A percentile compares a stretch with the other conserved stretches of the same genome.
These are phyloP conservation scores for Candida maltosa DNA, from an alignment of 805 yeast species.

Conservation along the genomic window DNA sequence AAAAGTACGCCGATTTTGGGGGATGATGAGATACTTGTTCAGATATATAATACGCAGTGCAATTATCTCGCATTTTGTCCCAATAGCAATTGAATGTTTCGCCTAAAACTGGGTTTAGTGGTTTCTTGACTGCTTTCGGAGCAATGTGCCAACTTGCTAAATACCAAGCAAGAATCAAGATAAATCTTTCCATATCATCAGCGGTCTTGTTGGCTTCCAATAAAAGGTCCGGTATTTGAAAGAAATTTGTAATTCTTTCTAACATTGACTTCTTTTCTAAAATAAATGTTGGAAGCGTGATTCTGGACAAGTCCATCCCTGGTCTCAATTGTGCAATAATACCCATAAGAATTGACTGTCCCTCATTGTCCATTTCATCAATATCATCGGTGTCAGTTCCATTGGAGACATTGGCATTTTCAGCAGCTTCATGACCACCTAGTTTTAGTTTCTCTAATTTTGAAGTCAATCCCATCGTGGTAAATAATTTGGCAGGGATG, in stretches of 20 bases:
- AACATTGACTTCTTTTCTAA: conserved; percentile 94
- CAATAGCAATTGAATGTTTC: conserved; percentile 90
- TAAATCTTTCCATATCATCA: conserved; percentile 67
- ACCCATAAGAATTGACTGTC: conserved; percentile 80
- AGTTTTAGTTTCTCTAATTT: conserved; percentile 20
- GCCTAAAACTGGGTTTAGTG: conserved; percentile 91
- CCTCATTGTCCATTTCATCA: conserved; percentile 89
- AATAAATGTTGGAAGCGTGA: conserved; percentile 93
- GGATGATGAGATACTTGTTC: conserved; percentile 99
- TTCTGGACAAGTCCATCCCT: conserved; percentile 84
- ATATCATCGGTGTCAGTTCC: conserved; percentile 56
- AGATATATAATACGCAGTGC: conserved; percentile 76
- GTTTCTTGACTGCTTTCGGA: conserved; percentile 97
- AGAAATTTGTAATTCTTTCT: conserved; percentile 88
- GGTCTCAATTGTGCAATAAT: conserved; percentile 90
- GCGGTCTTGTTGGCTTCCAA: conserved; percentile 60
- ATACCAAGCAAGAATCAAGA: conserved; percentile 82
- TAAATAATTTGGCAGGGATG: too few relatives aligned
- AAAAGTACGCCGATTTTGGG: conserved; percentile 94
- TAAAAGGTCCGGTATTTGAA: conserved; percentile 74
- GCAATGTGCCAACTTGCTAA: conserved; percentile 97
- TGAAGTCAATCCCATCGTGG: conserved; percentile 22
- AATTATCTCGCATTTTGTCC: conserved; percentile 71
- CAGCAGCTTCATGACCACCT: conserved; percentile 5
- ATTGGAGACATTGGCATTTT: conserved; percentile 2